phyloP scores from a whole-genome alignment of 192 early-diverging fungal species.

The Backusella luteola region DNA sequence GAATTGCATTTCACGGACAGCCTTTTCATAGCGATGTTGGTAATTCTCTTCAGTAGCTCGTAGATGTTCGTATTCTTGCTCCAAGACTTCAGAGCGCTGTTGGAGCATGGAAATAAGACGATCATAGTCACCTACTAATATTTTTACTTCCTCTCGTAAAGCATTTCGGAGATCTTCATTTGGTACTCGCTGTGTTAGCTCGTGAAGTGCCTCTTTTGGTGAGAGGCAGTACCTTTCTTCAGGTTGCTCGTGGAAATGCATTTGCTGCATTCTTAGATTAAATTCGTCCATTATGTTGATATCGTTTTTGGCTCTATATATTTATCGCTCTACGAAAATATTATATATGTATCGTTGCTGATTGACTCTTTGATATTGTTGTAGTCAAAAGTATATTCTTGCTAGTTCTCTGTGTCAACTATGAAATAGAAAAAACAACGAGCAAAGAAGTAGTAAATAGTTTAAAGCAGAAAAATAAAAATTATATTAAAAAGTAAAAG shows the following conservation, averaged over 20 bases:
- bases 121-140: slow-evolving; percentile 13
- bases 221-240: not conserved
- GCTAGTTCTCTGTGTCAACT: not conserved
- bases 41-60: not conserved
- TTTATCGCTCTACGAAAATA: not conserved
- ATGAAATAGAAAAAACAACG: not conserved
- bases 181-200: slow-evolving; percentile 17
- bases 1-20: slow-evolving; percentile 36
- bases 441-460: not conserved
- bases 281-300: not conserved
- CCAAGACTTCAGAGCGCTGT: slow-evolving; percentile 26
- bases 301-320: not conserved
- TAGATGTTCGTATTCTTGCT: slow-evolving; percentile 24
- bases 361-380: not conserved
- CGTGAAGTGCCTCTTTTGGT: slow-evolving; percentile 14
- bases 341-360: not conserved
- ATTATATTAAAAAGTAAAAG: not conserved
- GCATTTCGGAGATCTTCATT: slow-evolving; percentile 19
- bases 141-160: slow-evolving; percentile 14
- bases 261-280: slow-evolving; percentile 2
- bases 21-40: slow-evolving; percentile 31
- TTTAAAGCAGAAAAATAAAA: not conserved
- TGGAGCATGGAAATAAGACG: slow-evolving; percentile 19
- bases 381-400: not conserved
- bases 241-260: slow-evolving; percentile 12